Base-by-base conservation (phyloP, 495 filamentous ascomycete genomes). In the Penicillium roqueforti region DNA sequence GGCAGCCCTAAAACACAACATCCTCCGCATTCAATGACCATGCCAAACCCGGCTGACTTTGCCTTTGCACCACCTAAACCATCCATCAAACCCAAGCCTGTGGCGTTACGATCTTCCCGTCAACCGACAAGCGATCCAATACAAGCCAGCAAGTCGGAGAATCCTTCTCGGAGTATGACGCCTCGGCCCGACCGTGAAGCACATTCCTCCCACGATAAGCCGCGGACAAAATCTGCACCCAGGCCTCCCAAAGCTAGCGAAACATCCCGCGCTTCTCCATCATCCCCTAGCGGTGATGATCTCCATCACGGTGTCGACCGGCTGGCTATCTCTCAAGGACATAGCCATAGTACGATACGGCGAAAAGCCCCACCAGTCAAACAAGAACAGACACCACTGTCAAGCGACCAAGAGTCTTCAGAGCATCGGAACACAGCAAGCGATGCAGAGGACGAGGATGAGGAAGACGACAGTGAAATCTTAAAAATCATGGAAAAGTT, bases 401-500 rank as follows among this genome's bases (percentile, higher is more conserved):
- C 72, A 6, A 76, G 72, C 47, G 76, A 76, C 23, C 71, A 66
- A 14, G 76, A 80, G 34, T 72, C 72, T 19, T 66, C 59, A 6
- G 67, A 56, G 3, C 63, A 60, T 11, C 65, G 53, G 16, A 68
- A 66, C 1, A 63, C 55, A 14, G 67, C 63, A 37, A 53, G 52
- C 4, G 71, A 71, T 3, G 68, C 65, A 7, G 70, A 70, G 11
- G 65, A 73, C 43, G 67, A 59, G n/a, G 60, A 68, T 10, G 74
- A 72, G 19, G 72, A 60, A 16, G 58, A 62, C 7, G 69, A 73
- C 61, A 68, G 80, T 39, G 71, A 78, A 47, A 63, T 78, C 53
- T 65, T 89, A 63, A 62, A 78, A 2, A 76, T 95, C 26, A 67
- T 96, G 60, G 88, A 87, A 56, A 84, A 86, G 45, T 72, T 97